Conservation (phyloP, 306 rosid genomes). For the Mucuna pruriens region DNA sequence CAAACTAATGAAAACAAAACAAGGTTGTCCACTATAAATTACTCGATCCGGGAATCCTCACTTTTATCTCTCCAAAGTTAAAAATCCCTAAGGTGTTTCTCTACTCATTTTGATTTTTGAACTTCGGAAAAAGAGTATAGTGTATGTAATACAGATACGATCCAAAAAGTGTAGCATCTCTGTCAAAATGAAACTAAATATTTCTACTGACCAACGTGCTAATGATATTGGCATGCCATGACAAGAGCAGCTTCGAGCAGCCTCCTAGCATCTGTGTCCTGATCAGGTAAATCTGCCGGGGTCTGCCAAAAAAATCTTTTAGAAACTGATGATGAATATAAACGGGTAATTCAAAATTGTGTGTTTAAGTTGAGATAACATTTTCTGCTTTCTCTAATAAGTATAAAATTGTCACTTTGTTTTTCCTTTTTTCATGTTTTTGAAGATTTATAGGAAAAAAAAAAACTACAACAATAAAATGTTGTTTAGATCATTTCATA, state of each 20-base stretch:
- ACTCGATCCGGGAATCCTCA: background rate
- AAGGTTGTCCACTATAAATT: background rate
- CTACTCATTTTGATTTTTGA: background rate
- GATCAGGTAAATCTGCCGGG: slow-evolving; percentile 77
- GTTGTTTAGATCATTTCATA: background rate
- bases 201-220: slow-evolving; percentile 24
- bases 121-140: slow-evolving; percentile 25
- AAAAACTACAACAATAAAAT: background rate
- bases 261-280: slow-evolving; percentile 65
- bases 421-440: background rate
- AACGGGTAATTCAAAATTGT: background rate
- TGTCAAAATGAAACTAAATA: background rate
- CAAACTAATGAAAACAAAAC: slow-evolving; percentile 13
- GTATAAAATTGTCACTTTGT: background rate
- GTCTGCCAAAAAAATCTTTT: slow-evolving; percentile 49
- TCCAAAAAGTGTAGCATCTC: slow-evolving; percentile 4
- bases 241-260: slow-evolving; percentile 60
- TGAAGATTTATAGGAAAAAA: background rate
- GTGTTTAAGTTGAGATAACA: background rate
- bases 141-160: background rate
- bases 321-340: slow-evolving; percentile 6
- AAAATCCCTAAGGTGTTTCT: background rate
- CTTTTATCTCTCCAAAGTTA: slow-evolving; percentile 15
- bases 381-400: background rate
- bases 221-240: slow-evolving; percentile 41